A percentile compares a stretch with the other conserved stretches of the same genome.
Conservation (phyloP, 305 asterid species). For the Plantago lanceolata region DNA sequence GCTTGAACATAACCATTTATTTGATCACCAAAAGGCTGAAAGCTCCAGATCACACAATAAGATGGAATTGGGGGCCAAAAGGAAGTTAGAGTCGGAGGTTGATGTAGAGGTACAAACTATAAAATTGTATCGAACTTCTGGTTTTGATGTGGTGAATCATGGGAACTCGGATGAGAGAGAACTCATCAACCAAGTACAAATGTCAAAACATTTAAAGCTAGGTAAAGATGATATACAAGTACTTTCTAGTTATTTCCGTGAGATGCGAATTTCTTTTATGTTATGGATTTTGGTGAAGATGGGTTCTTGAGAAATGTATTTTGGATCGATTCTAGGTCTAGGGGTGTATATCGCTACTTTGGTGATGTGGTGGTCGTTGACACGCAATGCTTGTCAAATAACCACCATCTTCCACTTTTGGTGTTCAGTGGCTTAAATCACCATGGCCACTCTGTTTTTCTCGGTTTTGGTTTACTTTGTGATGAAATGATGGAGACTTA, state of each 20-base stretch:
- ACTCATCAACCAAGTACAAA: conserved; percentile 28
- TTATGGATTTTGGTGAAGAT: conserved; percentile 71
- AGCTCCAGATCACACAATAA: conserved; percentile 61
- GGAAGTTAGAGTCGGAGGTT: conserved; percentile 45
- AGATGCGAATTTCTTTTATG: conserved; percentile 69
- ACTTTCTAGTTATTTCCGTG: conserved; percentile 42
- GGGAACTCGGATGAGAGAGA: conserved; percentile 52
- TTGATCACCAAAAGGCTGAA: conserved; percentile 65
- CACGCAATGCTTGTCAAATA: conserved; percentile 45
- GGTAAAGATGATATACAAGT: conserved; percentile 46
- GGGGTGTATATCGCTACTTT: conserved; percentile 62
- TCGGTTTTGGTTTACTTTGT: conserved; percentile 65
- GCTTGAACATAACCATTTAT: conserved; percentile 68
- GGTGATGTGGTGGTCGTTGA: conserved; percentile 69
- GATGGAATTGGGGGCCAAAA: conserved; percentile 52
- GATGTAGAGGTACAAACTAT: conserved; percentile 59
- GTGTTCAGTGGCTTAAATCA: conserved; percentile 71
- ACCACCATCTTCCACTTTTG: conserved; percentile 45
- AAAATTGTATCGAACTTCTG: conserved; percentile 59
- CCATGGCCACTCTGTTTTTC: conserved; percentile 52
- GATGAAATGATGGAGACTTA: conserved; percentile 61
- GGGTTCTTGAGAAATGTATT: conserved; percentile 67
- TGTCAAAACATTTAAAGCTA: conserved; percentile 37
- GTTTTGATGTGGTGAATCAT: conserved; percentile 39
- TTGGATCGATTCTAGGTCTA: conserved; percentile 77